Evolutionary conservation across 2,329 filamentous ascomycete species (phyloP).

Genomic region (Clonostachys rhizophaga): DNA sequence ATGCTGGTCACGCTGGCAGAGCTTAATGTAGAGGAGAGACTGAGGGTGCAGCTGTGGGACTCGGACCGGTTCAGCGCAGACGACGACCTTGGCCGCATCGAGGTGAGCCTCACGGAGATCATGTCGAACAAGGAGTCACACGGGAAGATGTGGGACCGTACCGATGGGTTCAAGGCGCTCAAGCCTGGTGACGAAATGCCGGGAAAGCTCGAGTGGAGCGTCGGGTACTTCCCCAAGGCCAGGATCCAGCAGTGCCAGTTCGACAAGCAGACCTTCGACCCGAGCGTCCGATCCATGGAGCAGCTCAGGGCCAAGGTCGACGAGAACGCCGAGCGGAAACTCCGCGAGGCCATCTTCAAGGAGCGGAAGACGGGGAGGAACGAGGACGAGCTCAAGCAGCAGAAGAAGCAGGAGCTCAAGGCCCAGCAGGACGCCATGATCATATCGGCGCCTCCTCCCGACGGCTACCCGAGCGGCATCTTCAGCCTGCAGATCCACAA

Average conservation of each 20-base stretch:
- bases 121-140: conserved; percentile 56
- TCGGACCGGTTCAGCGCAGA: conserved; percentile 69
- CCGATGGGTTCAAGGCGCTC: conserved; percentile 61
- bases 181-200: conserved; percentile 65
- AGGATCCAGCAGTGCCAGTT: conserved; percentile 59
- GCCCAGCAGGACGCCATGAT: conserved; percentile 58
- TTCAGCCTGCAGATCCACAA: conserved; percentile 70
- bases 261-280: conserved; percentile 53
- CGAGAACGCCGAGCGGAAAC: conserved; percentile 50
- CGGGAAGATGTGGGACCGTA: conserved; percentile 56
- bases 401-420: conserved; percentile 63
- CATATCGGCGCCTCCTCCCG: conserved; percentile 60
- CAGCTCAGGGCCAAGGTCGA: conserved; percentile 55
- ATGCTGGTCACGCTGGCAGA: conserved; percentile 68
- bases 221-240: conserved; percentile 68
- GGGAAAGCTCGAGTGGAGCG: conserved; percentile 63
- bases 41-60: conserved; percentile 72
- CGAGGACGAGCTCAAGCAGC: conserved; percentile 58
- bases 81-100: conserved; percentile 70
- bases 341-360: conserved; percentile 54
- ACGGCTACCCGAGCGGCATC: conserved; percentile 59
- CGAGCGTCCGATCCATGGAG: conserved; percentile 50
- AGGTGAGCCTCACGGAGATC: conserved; percentile 60
- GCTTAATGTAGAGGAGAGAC: conserved; percentile 64
- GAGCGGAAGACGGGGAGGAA: conserved; percentile 28